Conservation (phyloP, 441 rosid genomes). For the Manihot esculenta region DNA sequence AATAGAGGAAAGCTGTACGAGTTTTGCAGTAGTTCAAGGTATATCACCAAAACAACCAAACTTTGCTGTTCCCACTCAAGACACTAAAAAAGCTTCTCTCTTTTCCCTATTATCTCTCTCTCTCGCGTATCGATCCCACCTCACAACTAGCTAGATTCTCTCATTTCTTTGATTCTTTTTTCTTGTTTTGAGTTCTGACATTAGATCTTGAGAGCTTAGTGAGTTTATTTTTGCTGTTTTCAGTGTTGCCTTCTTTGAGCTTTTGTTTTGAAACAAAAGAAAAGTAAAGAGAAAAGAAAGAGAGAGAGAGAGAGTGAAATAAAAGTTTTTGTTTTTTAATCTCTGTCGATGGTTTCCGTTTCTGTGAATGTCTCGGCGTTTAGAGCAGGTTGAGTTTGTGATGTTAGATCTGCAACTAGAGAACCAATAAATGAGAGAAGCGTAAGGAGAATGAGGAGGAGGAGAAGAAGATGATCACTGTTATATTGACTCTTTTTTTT, state of each 20-base stretch:
- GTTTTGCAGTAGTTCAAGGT: slow-evolving; percentile 99
- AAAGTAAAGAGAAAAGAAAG: slow-evolving; percentile 16
- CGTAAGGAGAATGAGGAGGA: neutral
- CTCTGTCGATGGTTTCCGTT: slow-evolving; percentile 47
- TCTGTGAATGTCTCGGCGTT: slow-evolving; percentile 76
- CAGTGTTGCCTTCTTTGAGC: slow-evolving; percentile 16
- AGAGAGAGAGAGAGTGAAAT: neutral
- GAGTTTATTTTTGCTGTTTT: slow-evolving; percentile 38
- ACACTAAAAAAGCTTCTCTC: neutral
- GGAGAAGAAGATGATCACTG: slow-evolving; percentile 23
- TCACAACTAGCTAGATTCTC: slow-evolving; percentile 22
- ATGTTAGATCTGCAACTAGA: slow-evolving; percentile 71
- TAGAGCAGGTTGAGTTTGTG: slow-evolving; percentile 50
- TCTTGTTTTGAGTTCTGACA: slow-evolving; percentile 36
- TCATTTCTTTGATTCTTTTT: slow-evolving; percentile 11
- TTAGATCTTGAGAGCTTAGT: slow-evolving; percentile 27
- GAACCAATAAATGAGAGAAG: slow-evolving; percentile 28
- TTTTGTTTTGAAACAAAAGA: slow-evolving; percentile 16
- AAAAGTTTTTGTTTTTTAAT: neutral
- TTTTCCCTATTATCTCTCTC: neutral
- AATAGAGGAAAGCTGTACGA: slow-evolving; percentile 98
- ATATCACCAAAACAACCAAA: slow-evolving; percentile 41
- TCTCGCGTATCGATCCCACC: too few relatives aligned
- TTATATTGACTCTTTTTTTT: slow-evolving; percentile 28
- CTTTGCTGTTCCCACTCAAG: neutral